Evolutionary conservation across 805 yeast species (phyloP).

Genomic region (Wickerhamomyces strasburgensis): DNA sequence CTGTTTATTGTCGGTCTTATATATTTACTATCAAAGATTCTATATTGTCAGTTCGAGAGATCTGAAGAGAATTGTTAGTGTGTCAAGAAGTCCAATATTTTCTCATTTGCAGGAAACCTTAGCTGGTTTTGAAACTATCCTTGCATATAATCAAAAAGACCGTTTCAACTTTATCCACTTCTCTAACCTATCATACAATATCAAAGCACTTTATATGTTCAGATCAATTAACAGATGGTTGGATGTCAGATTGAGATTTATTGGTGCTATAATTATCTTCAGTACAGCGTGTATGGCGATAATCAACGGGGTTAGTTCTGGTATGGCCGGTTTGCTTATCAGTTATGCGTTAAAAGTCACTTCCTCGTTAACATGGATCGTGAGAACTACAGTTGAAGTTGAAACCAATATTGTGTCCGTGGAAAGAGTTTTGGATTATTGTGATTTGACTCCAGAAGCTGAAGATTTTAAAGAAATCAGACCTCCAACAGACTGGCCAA

Average conservation of each 20-base stretch:
- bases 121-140: constrained; percentile 70
- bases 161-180: constrained; percentile 61
- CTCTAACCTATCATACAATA: constrained; percentile 68
- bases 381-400: constrained; percentile 56
- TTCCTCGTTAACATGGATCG: constrained; percentile 47
- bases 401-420: constrained; percentile 63
- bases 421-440: constrained; percentile 62
- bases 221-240: constrained; percentile 71
- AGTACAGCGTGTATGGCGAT: constrained; percentile 45
- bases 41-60: constrained; percentile 73
- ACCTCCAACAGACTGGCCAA: constrained; percentile 52
- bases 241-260: constrained; percentile 53
- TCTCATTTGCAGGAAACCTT: constrained; percentile 81
- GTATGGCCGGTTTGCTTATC: constrained; percentile 61
- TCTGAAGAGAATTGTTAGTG: constrained; percentile 65
- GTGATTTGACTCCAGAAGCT: constrained; percentile 42
- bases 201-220: constrained; percentile 63
- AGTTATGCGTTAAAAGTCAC: constrained; percentile 59
- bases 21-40: constrained; percentile 64
- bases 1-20: constrained; percentile 42
- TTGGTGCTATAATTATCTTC: constrained; percentile 53
- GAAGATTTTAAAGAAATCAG: constrained; percentile 41
- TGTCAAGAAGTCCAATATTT: constrained; percentile 70
- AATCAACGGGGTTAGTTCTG: constrained; percentile 45
- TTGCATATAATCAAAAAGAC: constrained; percentile 65